These are phyloP conservation scores for Ustilago loliicola DNA, from an alignment of 1,284 basidiomycete genomes.

Conservation along the genomic window DNA sequence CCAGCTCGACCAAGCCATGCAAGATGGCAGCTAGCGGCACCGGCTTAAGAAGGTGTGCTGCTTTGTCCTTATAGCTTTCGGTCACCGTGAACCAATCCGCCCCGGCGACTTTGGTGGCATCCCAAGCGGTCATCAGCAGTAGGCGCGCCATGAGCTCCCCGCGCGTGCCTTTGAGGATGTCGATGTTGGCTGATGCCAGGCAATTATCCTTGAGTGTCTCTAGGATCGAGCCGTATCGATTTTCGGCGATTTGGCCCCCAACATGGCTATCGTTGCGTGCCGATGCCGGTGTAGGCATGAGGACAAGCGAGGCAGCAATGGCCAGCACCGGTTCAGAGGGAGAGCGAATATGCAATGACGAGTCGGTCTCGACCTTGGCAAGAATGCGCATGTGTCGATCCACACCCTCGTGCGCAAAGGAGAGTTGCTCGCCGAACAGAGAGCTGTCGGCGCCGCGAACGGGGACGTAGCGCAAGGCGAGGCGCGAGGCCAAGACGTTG, in stretches of 20 bases:
- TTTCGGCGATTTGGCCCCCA: too few relatives aligned
- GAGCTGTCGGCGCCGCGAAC: neutral
- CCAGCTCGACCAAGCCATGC: too few relatives aligned
- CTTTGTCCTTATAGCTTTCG: too few relatives aligned
- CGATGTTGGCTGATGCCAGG: slow-evolving; percentile 4
- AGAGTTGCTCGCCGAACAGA: slow-evolving; percentile 5
- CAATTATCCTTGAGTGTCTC: neutral
- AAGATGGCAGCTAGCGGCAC: too few relatives aligned
- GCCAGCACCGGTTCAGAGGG: slow-evolving; percentile 10
- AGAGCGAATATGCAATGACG: slow-evolving; percentile 6
- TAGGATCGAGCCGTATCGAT: slow-evolving; percentile 4
- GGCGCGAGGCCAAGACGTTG: slow-evolving; percentile 9
- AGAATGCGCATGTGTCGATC: neutral
- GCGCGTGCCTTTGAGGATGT: slow-evolving; percentile 8
- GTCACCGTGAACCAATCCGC: too few relatives aligned
- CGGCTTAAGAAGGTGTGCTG: too few relatives aligned
- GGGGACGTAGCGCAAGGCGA: slow-evolving; percentile 10
- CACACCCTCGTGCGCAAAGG: neutral
- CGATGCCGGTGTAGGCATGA: slow-evolving; percentile 4
- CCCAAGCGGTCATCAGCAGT: slow-evolving; percentile 12
- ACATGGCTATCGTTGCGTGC: too few relatives aligned
- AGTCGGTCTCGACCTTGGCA: too few relatives aligned
- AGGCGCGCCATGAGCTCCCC: slow-evolving; percentile 5
- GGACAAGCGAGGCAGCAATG: slow-evolving; percentile 3
- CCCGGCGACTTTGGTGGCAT: neutral